phyloP scores from a whole-genome alignment of 371 early-diverging fungal genomes.

The Syncephalis plumigaleata region DNA sequence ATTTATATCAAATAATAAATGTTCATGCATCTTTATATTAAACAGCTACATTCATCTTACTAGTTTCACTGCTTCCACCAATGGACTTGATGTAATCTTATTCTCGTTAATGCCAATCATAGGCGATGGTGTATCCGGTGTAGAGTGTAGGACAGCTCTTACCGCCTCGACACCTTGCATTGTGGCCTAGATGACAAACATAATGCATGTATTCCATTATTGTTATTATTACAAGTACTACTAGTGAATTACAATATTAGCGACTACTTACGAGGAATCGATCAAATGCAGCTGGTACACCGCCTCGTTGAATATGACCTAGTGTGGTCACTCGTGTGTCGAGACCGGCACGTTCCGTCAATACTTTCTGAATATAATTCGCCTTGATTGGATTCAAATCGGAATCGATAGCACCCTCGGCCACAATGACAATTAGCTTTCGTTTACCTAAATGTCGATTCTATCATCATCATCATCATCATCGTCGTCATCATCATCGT shows the following conservation, averaged over 20 bases:
- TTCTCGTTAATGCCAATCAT: slow-evolving; percentile 87
- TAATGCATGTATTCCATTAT: no score
- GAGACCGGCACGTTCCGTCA: slow-evolving; percentile 60
- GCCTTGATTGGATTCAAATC: slow-evolving; percentile 79
- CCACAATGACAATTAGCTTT: slow-evolving; percentile 88
- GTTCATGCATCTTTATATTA: not conserved
- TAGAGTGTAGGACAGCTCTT: slow-evolving; percentile 81
- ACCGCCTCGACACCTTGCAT: slow-evolving; percentile 92
- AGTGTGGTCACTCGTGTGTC: slow-evolving; percentile 92
- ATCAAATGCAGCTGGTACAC: slow-evolving; percentile 88
- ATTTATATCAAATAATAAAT: not conserved
- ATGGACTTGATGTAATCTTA: slow-evolving; percentile 60
- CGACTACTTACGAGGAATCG: slow-evolving; percentile 46
- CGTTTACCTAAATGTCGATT: slow-evolving; percentile 75
- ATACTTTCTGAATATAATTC: slow-evolving; percentile 64
- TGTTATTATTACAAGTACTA: not conserved
- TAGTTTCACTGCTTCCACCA: slow-evolving; percentile 84
- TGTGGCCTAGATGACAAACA: slow-evolving; percentile 48
- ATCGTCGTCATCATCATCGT: not conserved
- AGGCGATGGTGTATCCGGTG: slow-evolving; percentile 68
- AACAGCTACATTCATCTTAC: slow-evolving; percentile 14
- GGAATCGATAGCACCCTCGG: slow-evolving; percentile 95
- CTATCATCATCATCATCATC: slow-evolving; percentile 6
- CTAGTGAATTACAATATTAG: not conserved
- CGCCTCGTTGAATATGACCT: slow-evolving; percentile 99